Evolutionary conservation across 2,329 filamentous ascomycete species (phyloP).

Genomic region (Diplodia corticola): DNA sequence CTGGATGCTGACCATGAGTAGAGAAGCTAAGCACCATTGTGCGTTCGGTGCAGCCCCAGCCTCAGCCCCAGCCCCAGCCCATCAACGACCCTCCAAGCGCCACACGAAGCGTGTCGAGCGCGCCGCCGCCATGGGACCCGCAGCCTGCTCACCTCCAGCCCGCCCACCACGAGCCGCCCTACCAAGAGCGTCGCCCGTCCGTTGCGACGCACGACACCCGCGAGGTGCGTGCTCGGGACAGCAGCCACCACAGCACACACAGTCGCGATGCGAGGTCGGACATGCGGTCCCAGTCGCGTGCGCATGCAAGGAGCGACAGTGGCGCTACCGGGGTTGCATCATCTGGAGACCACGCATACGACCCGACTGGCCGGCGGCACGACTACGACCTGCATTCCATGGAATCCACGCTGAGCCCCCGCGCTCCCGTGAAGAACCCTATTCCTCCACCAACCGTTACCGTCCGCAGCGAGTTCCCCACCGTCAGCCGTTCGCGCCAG

Average conservation of each 20-base stretch:
- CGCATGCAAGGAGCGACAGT: constrained; percentile 76
- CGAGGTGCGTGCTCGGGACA: constrained; percentile 30
- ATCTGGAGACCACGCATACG: constrained; percentile 77
- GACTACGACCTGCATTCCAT: constrained; percentile 97
- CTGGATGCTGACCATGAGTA: constrained; percentile 47
- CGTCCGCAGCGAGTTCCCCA: constrained; percentile 94
- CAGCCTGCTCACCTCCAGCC: constrained; percentile 16
- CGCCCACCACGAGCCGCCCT: constrained; percentile 18
- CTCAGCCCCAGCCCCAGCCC: too few relatives aligned
- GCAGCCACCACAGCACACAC: constrained; percentile 28
- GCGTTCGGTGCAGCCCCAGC: constrained; percentile 67
- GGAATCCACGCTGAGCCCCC: constrained; percentile 79
- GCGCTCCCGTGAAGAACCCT: constrained; percentile 71
- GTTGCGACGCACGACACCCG: constrained; percentile 17
- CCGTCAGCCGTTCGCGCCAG: constrained; percentile 84
- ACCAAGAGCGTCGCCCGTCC: constrained; percentile 39
- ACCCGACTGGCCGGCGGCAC: constrained; percentile 70
- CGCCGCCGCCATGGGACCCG: constrained; percentile 68
- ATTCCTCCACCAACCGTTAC: constrained; percentile 91
- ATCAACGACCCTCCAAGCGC: constrained; percentile 13
- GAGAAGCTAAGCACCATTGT: constrained; percentile 96
- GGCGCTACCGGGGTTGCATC: constrained; percentile 57
- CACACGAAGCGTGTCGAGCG: constrained; percentile 39
- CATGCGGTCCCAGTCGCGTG: constrained; percentile 42
- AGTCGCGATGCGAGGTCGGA: constrained; percentile 29